These are phyloP conservation scores for Neodidymelliopsis sp. DNA, from an alignment of 2,329 filamentous ascomycete genomes.

Conservation along the genomic window DNA sequence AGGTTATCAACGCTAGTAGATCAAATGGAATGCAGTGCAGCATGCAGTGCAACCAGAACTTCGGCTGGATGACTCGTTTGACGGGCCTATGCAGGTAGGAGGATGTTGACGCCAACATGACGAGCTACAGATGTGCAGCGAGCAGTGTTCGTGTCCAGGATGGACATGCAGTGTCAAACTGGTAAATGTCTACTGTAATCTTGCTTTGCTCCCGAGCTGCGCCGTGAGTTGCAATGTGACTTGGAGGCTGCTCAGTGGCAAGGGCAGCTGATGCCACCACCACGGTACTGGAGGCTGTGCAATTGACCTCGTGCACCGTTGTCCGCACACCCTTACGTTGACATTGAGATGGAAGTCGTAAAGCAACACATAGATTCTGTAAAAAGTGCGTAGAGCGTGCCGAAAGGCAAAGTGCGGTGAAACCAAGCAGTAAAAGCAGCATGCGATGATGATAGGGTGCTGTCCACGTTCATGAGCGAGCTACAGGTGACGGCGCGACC, in stretches of 20 bases:
- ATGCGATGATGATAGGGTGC: slow-evolving; percentile 6
- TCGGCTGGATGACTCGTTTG: slow-evolving; percentile 27
- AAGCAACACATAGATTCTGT: no score
- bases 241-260: slow-evolving; percentile 24
- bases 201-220: slow-evolving; percentile 9
- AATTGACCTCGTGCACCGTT: slow-evolving; percentile 18
- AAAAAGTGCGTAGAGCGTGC: no score
- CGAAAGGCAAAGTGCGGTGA: neutral
- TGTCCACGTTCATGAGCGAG: slow-evolving; percentile 17
- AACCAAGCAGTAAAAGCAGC: slow-evolving; percentile 12
- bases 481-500: slow-evolving; percentile 26
- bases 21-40: slow-evolving; percentile 27
- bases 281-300: slow-evolving; percentile 11
- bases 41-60: slow-evolving; percentile 33
- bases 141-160: slow-evolving; percentile 2
- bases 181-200: slow-evolving; percentile 1
- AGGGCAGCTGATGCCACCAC: slow-evolving; percentile 28
- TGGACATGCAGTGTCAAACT: neutral
- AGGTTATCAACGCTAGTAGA: slow-evolving; percentile 17
- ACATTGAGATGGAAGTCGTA: neutral
- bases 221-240: slow-evolving; percentile 9
- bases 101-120: slow-evolving; percentile 1
- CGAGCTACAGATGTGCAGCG: slow-evolving; percentile 5
- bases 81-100: slow-evolving; percentile 28
- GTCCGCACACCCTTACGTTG: slow-evolving; percentile 14